Base-by-base conservation (phyloP, 1,284 basidiomycete genomes). In the Sanguinoderma infundibulare region DNA sequence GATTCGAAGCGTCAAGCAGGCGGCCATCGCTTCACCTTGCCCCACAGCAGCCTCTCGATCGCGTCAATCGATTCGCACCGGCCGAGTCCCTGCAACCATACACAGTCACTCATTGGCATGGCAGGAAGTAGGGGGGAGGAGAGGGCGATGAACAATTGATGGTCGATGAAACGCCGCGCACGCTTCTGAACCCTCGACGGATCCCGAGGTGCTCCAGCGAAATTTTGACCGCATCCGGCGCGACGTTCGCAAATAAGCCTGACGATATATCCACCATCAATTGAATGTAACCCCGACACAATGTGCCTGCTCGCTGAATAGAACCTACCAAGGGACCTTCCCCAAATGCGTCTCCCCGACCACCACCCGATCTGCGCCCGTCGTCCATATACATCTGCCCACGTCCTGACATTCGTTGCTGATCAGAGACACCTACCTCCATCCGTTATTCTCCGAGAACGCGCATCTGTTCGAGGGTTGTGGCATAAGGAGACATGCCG, bases 311-410 rank as follows among this genome's bases (percentile, higher is more conserved):
- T n/a, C 20, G 40, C 22, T 5, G 50, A 66, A 32, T 20, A n/a
- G 12, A 28, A 44, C 8, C 40, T 61, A 91, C 90, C 82, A 85
- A 34, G 91, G 89, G 73, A n/a, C n/a, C n/a, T 91, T 89, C 28
- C 81, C 84, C 7, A 92, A 75, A 36, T 93, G 73, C 20, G 47
- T 34, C 47, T 50, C 47, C 8, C 89, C 91, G 2, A 92, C 87
- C 91, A 93, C 93, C 61, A 89, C 72, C 9, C 91, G 91, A 67
- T 90, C 85, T 42, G 89, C 89, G n/a, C 81, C 78, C 2, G 91
- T 91, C 47, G 75, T 74, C 8, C 72, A 60, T 73, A 71, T 10
- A 92, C 71, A 70, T 93, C 87, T 34, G 74, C 72, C 75, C 81
- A 86, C 14, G 73, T 75, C 20, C 83, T 80, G 14, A 93, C 91